Evolutionary conservation across 2,329 filamentous ascomycete genomes (phyloP).

Genomic region (Aspergillus sp.): DNA sequence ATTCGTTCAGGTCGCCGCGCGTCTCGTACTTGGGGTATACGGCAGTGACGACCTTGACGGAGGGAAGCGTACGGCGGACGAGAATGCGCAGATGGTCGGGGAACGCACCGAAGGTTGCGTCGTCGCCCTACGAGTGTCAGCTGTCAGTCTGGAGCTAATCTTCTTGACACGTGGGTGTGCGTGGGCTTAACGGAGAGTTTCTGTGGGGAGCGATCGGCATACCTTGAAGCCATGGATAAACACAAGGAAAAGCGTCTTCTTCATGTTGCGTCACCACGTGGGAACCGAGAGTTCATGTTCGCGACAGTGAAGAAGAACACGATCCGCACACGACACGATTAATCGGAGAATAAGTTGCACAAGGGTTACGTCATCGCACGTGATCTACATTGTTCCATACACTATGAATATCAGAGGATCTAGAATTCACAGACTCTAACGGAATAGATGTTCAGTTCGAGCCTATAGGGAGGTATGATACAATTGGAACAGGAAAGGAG

Average conservation of each 20-base stretch:
- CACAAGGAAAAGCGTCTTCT: conserved; percentile 46
- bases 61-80: conserved; percentile 43
- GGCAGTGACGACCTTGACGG: conserved; percentile 40
- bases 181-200: not conserved
- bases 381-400: not conserved
- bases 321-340: not conserved
- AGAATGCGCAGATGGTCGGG: conserved; percentile 44
- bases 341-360: not conserved
- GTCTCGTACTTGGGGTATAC: conserved; percentile 53
- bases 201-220: conserved; percentile 4
- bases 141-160: not conserved
- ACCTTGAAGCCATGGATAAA: conserved; percentile 53
- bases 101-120: conserved; percentile 49
- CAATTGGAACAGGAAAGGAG: too few species aligned
- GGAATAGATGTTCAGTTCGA: too few species aligned
- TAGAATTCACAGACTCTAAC: too few species aligned
- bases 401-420: not conserved
- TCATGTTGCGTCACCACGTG: conserved; percentile 30
- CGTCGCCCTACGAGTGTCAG: conserved; percentile 41
- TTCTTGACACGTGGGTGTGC: not conserved
- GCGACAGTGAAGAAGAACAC: conserved; percentile 2
- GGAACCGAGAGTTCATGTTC: conserved; percentile 7
- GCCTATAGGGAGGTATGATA: too few species aligned
- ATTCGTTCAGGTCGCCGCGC: conserved; percentile 46
- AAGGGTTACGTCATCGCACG: conserved; percentile 11